Evolutionary conservation across 73 alveolate genomes (phyloP), one percentile per base, ranked within the genome.

Genomic region (Blepharisma stoltei): DNA sequence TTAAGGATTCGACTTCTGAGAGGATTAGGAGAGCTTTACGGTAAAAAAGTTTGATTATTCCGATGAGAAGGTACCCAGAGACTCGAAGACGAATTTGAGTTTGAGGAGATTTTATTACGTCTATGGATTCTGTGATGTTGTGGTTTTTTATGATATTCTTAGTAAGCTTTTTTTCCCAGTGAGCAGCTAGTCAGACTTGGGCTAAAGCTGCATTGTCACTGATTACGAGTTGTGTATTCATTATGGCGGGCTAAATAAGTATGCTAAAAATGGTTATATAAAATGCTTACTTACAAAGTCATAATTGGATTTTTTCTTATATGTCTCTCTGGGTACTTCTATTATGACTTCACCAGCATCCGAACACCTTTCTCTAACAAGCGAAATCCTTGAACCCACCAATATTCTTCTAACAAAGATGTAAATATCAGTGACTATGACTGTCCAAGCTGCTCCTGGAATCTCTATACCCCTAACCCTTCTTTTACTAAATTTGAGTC

Each of bases 141-240:
- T 60, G 73, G 5, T n/a, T 18, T 8, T 11, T 18, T 14, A 60
- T 60, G 18, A 38, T 14, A 5, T 60, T 60, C 73, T 60, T 60
- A 5, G 73, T 20, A 14, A 60, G 73, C 73, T 25, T 60, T 25
- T 60, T 60, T 14, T 60, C 73, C 73, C 73, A 60, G 23, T 60
- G 73, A 60, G 73, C 73, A 60, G 73, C 73, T 1, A 60, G 73
- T 38, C 73, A 60, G 46, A 60, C 73, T 25, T 38, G 37, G 37
- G 18, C 0, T 60, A 60, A 60, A 60, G 73, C 23, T 25, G 46
- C 73, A 25, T 60, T 60, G 14, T n/a, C 23, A 25, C 23, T 38
- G 23, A 60, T 14, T 18, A 38, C 73, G 18, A 60, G 18, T 4
- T 32, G 41, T 32, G 41, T 32, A 32, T 32, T 32, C 41, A 32